Percentiles rank a stretch among this genome's conserved stretches.
phyloP scores from a whole-genome alignment of 495 filamentous ascomycete species.

The Neurospora africana region DNA sequence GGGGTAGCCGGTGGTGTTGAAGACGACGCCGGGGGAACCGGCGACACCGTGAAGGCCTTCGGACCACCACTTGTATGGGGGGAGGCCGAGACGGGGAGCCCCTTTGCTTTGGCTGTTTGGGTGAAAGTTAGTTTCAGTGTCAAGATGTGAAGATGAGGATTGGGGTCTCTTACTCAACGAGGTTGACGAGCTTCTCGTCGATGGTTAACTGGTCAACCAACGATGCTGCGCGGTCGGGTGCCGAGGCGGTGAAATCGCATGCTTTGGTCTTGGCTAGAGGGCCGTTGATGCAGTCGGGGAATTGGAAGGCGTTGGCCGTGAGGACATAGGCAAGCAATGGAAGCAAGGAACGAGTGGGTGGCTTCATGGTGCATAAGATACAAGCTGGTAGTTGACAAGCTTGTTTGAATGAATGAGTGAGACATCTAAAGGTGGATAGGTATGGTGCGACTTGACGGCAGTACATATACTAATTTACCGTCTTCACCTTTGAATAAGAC shows the following conservation, averaged over 20 bases:
- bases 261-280: neutral
- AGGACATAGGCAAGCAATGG: neutral
- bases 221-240: conserved; percentile 22
- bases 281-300: neutral
- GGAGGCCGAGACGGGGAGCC: conserved; percentile 29
- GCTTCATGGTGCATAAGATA: neutral
- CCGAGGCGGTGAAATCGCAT: neutral
- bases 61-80: conserved; percentile 41
- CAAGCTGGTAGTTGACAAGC: neutral
- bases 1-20: conserved; percentile 16
- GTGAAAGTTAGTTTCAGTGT: neutral
- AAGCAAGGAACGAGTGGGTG: neutral
- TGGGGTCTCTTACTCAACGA: conserved; percentile 1
- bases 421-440: neutral
- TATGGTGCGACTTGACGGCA: neutral
- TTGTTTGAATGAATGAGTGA: neutral
- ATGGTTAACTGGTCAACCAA: conserved; percentile 29
- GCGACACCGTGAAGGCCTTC: conserved; percentile 43
- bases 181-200: conserved; percentile 31
- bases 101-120: conserved; percentile 23
- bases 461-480: neutral
- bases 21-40: conserved; percentile 24
- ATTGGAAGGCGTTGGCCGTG: conserved; percentile 4
- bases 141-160: neutral
- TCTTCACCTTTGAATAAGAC: neutral